Conservation (phyloP, 495 filamentous ascomycete species). For the Cercophora newfieldiana region DNA sequence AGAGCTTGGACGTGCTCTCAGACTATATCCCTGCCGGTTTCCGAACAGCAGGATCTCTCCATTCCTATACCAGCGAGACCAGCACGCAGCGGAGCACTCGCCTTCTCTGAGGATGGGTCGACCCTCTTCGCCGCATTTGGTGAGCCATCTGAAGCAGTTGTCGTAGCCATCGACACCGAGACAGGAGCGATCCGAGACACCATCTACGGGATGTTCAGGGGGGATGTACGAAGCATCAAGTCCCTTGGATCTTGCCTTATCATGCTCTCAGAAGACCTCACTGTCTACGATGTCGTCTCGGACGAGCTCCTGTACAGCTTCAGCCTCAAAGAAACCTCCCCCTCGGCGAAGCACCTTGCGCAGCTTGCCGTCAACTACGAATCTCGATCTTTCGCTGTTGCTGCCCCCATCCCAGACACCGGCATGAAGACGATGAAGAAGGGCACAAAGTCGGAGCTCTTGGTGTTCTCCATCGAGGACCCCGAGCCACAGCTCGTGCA, state of each 20-base stretch:
- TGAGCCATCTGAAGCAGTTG: slow-evolving; percentile 43
- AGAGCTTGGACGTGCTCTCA: slow-evolving; percentile 73
- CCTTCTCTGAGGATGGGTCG: slow-evolving; percentile 86
- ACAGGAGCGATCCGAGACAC: slow-evolving; percentile 56
- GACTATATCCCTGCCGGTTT: slow-evolving; percentile 54
- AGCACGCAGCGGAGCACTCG: slow-evolving; percentile 52
- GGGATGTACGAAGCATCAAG: slow-evolving; percentile 55
- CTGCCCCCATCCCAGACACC: slow-evolving; percentile 42
- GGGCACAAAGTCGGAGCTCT: slow-evolving; percentile 47
- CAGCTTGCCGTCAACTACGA: slow-evolving; percentile 62
- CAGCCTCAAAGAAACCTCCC: slow-evolving; percentile 31
- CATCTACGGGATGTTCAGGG: slow-evolving; percentile 55
- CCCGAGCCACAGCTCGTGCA: slow-evolving; percentile 51
- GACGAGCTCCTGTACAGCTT: slow-evolving; percentile 58
- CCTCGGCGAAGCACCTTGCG: slow-evolving; percentile 43
- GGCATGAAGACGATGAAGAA: slow-evolving; percentile 28
- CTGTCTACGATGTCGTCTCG: slow-evolving; percentile 66
- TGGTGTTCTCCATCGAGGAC: slow-evolving; percentile 55
- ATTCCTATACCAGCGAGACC: slow-evolving; percentile 15
- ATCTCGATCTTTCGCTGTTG: slow-evolving; percentile 59
- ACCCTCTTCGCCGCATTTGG: slow-evolving; percentile 64
- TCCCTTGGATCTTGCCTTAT: slow-evolving; percentile 63
- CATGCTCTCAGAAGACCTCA: slow-evolving; percentile 60
- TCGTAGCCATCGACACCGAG: slow-evolving; percentile 60
- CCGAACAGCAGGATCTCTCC: slow-evolving; percentile 39